These are phyloP conservation scores for Solanum dulcamara DNA, from an alignment of 257 asterid genomes.

Conservation along the genomic window DNA sequence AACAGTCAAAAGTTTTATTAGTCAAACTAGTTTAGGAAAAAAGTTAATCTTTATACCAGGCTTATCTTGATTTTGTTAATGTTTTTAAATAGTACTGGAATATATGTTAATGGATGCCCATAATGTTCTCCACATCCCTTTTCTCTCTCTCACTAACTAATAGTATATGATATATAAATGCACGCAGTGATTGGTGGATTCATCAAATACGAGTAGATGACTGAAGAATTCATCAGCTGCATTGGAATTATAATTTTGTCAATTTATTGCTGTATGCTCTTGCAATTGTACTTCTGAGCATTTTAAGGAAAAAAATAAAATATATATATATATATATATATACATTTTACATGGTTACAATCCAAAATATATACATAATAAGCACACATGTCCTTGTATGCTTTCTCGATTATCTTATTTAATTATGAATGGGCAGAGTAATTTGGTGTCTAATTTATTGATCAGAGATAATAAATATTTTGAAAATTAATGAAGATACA, in stretches of 20 bases:
- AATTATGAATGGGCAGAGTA: accelerated
- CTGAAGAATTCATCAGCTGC: neutral
- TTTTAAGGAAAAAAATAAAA: neutral
- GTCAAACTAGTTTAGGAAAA: slow-evolving; percentile 6
- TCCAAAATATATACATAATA: neutral
- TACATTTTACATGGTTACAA: neutral
- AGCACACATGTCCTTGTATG: neutral
- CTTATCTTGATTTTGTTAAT: neutral
- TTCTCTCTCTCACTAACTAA: neutral
- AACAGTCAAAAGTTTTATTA: slow-evolving; percentile 4
- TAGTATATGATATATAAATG: neutral
- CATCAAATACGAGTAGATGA: neutral
- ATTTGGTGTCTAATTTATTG: neutral
- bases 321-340: too few relatives aligned
- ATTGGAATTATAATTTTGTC: slow-evolving; percentile 14
- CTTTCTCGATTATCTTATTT: neutral
- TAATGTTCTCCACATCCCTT: slow-evolving; percentile 17
- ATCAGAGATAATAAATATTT: neutral
- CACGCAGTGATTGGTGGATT: neutral
- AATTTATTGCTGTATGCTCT: slow-evolving; percentile 2
- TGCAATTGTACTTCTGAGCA: neutral
- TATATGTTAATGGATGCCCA: neutral
- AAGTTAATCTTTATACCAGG: neutral
- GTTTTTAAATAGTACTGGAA: neutral
- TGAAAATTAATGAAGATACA: neutral